A percentile compares a stretch with the other conserved stretches of the same genome.
phyloP scores from a whole-genome alignment of 2,329 filamentous ascomycete species.

The Aureobasidium sp. region DNA sequence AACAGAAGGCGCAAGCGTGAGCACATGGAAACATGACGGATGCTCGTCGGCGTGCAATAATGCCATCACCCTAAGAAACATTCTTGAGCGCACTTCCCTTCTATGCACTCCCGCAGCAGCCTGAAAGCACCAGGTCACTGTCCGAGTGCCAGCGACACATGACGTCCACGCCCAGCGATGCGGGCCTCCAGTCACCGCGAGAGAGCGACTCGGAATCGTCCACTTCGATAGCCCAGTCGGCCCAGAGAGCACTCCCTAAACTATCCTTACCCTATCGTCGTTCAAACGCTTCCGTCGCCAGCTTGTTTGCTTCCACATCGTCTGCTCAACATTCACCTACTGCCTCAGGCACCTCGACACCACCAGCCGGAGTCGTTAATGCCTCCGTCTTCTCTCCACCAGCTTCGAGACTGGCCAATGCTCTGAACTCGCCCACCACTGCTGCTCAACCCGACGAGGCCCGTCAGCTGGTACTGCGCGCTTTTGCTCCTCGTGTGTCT shows the following conservation, averaged over 20 bases:
- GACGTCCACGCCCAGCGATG: conserved; percentile 57
- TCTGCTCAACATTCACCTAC: conserved; percentile 35
- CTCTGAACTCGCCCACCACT: conserved; percentile 32
- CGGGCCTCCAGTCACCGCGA: conserved; percentile 57
- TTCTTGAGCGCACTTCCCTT: neutral
- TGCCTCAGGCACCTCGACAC: conserved; percentile 38
- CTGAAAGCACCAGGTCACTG: neutral
- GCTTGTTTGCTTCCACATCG: conserved; percentile 46
- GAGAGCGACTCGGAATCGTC: conserved; percentile 62
- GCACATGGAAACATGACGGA: neutral
- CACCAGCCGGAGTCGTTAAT: conserved; percentile 27
- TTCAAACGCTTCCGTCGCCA: conserved; percentile 46
- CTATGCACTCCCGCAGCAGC: neutral
- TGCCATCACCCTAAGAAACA: neutral
- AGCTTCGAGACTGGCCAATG: conserved; percentile 30
- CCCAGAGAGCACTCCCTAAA: conserved; percentile 38
- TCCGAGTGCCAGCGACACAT: conserved; percentile 35
- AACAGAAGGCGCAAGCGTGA: neutral
- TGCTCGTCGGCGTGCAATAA: neutral
- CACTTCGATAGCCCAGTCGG: conserved; percentile 48
- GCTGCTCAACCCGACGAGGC: conserved; percentile 47
- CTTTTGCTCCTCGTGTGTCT: conserved; percentile 83
- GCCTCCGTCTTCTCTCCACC: conserved; percentile 40
- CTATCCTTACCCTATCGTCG: conserved; percentile 49
- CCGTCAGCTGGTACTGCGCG: conserved; percentile 63